Conservation (phyloP, 768 basidiomycete genomes). For the Suillus luteus region DNA sequence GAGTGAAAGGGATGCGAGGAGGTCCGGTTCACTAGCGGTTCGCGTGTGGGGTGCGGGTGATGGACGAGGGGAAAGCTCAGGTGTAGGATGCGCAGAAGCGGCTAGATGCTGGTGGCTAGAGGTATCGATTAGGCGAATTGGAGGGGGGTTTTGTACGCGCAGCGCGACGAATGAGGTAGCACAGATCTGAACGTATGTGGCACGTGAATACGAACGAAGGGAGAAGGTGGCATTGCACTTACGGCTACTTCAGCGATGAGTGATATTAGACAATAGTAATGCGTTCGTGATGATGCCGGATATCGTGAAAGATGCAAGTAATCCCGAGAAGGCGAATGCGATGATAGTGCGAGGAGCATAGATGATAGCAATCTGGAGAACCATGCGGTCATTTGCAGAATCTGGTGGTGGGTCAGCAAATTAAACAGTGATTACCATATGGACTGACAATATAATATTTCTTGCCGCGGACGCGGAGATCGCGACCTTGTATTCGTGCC, state of each 20-base stretch:
- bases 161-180: constrained; percentile 54
- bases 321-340: constrained; percentile 43
- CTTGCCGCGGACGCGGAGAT: constrained; percentile 68
- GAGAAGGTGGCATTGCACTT: constrained; percentile 28
- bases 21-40: constrained; percentile 49
- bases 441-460: constrained; percentile 59
- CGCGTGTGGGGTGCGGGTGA: constrained; percentile 29
- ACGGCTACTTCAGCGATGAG: constrained; percentile 59
- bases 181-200: constrained; percentile 43
- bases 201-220: constrained; percentile 13
- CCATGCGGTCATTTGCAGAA: constrained; percentile 64
- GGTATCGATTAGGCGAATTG: constrained; percentile 69
- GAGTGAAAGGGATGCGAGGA: constrained; percentile 62
- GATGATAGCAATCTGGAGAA: constrained; percentile 53
- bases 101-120: constrained; percentile 41
- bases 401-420: constrained; percentile 39
- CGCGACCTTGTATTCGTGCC: constrained; percentile 70
- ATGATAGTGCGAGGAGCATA: constrained; percentile 43
- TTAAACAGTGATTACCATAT: not conserved
- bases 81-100: constrained; percentile 43
- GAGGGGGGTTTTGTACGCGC: constrained; percentile 66
- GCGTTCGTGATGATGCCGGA: constrained; percentile 37
- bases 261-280: constrained; percentile 49
- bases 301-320: constrained; percentile 38
- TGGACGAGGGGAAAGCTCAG: constrained; percentile 32